A percentile compares a stretch with the other conserved stretches of the same genome.
phyloP scores from a whole-genome alignment of 129 eudicot genomes.

The Silybum marianum region DNA sequence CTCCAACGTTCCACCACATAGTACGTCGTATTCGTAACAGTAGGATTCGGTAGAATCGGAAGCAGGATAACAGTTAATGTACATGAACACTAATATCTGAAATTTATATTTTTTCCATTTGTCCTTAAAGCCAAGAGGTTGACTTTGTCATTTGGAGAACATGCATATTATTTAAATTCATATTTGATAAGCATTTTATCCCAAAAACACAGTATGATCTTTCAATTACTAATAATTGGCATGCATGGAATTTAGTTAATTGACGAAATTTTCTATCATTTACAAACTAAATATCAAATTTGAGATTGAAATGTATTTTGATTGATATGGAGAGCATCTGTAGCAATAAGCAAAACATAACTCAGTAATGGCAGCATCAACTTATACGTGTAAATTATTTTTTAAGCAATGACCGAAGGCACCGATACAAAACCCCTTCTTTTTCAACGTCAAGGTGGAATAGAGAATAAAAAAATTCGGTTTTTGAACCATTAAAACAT shows the following conservation, averaged over 20 bases:
- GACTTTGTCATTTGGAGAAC: background rate
- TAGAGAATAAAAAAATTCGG: background rate
- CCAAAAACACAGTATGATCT: too few species aligned
- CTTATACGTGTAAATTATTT: background rate
- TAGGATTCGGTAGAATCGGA: constrained; percentile 31
- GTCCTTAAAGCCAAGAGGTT: background rate
- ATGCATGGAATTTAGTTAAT: background rate
- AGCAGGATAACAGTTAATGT: constrained; percentile 5
- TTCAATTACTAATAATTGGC: background rate
- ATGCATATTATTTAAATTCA: background rate
- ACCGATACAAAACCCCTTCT: background rate
- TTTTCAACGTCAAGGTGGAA: background rate
- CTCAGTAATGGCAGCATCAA: background rate
- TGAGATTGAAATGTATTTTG: background rate
- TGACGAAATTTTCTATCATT: background rate
- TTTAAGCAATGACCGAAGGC: too few species aligned
- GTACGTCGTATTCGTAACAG: too few species aligned
- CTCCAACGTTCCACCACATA: too few species aligned
- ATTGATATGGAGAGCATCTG: background rate
- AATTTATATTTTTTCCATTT: background rate
- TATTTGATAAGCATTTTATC: background rate
- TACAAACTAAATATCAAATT: background rate
- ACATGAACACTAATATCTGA: background rate
- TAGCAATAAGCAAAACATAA: background rate
- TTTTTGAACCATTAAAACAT: background rate